Percentiles rank a stretch among this genome's conserved stretches.
Evolutionary conservation across 2,329 filamentous ascomycete genomes (phyloP).

Genomic region (Botrytis elliptica): DNA sequence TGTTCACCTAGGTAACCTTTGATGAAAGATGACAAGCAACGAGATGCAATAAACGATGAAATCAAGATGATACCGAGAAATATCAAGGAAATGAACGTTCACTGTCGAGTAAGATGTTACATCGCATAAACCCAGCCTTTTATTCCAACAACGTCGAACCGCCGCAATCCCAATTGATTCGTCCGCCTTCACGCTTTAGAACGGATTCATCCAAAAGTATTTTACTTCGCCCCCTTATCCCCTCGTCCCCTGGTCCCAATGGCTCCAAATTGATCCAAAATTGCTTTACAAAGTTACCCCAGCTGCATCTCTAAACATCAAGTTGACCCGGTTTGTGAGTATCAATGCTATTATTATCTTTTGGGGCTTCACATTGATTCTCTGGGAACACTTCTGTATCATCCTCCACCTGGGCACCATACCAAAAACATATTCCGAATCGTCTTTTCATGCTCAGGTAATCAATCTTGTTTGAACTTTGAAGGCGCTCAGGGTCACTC

Average conservation of each 20-base stretch:
- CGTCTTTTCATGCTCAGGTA: constrained; percentile 7
- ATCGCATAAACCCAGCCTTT: constrained; percentile 20
- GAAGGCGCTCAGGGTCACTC: constrained; percentile 11
- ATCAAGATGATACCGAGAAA: not conserved
- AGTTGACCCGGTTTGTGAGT: constrained; percentile 14
- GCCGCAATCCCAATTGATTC: constrained; percentile 5
- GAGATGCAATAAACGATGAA: not conserved
- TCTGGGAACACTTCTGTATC: not conserved
- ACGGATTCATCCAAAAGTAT: constrained; percentile 16
- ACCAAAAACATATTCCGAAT: constrained; percentile 1
- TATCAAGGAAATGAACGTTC: constrained; percentile 6
- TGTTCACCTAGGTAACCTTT: not conserved
- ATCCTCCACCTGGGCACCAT: constrained; percentile 10
- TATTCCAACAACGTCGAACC: constrained; percentile 9
- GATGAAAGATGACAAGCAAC: not conserved
- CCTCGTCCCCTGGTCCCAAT: constrained; percentile 1
- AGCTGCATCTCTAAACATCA: constrained; percentile 21
- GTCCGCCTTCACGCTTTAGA: not conserved
- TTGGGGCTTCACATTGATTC: not conserved
- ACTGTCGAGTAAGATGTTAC: constrained; percentile 18
- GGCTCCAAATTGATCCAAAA: not conserved
- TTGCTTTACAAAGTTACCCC: not conserved
- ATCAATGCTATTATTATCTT: constrained; percentile 23
- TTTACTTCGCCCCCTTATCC: constrained; percentile 20
- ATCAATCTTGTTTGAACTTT: constrained; percentile 15